A percentile compares a stretch with the other conserved stretches of the same genome.
These are phyloP conservation scores for Thermothelomyces thermophilus DNA, from an alignment of 2,329 filamentous ascomycete species.

Conservation along the genomic window DNA sequence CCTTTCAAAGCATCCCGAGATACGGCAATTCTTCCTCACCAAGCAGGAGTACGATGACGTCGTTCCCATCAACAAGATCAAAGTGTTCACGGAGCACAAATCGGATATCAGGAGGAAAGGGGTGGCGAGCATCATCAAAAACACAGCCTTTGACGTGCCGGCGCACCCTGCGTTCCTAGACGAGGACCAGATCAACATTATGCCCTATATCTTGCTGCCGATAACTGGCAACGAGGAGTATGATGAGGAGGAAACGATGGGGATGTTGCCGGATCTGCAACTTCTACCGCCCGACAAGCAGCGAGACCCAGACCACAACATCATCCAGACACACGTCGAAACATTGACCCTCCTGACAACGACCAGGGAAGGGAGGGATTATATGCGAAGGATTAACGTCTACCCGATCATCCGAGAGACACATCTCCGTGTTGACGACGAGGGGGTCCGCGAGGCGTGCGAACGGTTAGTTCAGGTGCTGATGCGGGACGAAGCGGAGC, in stretches of 20 bases:
- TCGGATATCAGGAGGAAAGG: conserved; percentile 79
- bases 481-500: conserved; percentile 61
- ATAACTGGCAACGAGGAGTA: conserved; percentile 87
- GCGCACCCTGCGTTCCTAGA: conserved; percentile 66
- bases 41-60: conserved; percentile 71
- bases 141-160: conserved; percentile 74
- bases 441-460: conserved; percentile 74
- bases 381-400: conserved; percentile 68
- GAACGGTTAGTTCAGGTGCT: conserved; percentile 86
- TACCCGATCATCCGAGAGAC: conserved; percentile 87
- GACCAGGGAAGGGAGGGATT: conserved; percentile 66
- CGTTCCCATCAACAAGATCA: conserved; percentile 85
- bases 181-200: conserved; percentile 66
- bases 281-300: conserved; percentile 83
- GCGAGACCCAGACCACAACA: conserved; percentile 67
- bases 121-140: conserved; percentile 96
- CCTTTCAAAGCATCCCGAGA: conserved; percentile 71
- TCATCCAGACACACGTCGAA: conserved; percentile 83
- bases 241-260: conserved; percentile 74
- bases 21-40: conserved; percentile 67
- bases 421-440: conserved; percentile 70
- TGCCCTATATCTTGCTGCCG: conserved; percentile 84
- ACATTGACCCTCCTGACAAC: conserved; percentile 78
- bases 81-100: conserved; percentile 87
- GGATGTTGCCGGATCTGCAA: conserved; percentile 86